phyloP scores from a whole-genome alignment of 2,329 filamentous ascomycete genomes.

The Calonectria pseudoturangicola region DNA sequence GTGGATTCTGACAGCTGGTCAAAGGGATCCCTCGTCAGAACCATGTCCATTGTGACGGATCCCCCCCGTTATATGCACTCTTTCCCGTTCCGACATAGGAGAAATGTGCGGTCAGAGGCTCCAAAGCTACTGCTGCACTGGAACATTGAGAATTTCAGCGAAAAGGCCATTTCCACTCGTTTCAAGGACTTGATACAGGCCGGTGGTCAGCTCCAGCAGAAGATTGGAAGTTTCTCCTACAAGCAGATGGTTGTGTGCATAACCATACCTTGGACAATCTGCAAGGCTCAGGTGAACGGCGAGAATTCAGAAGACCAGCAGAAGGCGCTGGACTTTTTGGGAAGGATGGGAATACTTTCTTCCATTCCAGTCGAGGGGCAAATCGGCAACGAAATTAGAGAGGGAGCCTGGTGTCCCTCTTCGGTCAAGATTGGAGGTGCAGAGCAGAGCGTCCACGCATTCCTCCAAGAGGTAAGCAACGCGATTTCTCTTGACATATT shows the following conservation, averaged over 20 bases:
- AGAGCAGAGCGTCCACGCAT: conserved; percentile 36
- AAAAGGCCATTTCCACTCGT: conserved; percentile 26
- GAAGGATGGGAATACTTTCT: conserved; percentile 33
- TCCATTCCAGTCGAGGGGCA: conserved; percentile 26
- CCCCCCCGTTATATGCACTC: conserved; percentile 37
- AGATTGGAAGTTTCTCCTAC: conserved; percentile 35
- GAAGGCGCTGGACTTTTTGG: conserved; percentile 30
- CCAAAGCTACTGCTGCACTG: conserved; percentile 35
- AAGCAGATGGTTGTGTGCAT: conserved; percentile 41
- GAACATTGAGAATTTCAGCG: conserved; percentile 28
- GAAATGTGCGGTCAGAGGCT: conserved; percentile 9
- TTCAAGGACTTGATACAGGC: conserved; percentile 37
- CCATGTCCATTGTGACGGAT: conserved; percentile 38
- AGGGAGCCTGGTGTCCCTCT: conserved; percentile 37
- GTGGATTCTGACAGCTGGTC: conserved; percentile 36
- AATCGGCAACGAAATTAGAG: conserved; percentile 22
- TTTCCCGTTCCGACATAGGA: conserved; percentile 35
- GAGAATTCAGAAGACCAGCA: conserved; percentile 29
- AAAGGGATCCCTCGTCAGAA: conserved; percentile 33
- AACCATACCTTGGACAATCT: conserved; percentile 35
- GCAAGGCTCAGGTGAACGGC: conserved; percentile 16
- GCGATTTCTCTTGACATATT: too few relatives aligned
- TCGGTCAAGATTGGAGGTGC: conserved; percentile 25
- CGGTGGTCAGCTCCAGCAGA: conserved; percentile 30
- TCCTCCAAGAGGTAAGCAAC: conserved; percentile 33